phyloP scores from a whole-genome alignment of 139 green algal genomes.

The Picochlorum sp. region DNA sequence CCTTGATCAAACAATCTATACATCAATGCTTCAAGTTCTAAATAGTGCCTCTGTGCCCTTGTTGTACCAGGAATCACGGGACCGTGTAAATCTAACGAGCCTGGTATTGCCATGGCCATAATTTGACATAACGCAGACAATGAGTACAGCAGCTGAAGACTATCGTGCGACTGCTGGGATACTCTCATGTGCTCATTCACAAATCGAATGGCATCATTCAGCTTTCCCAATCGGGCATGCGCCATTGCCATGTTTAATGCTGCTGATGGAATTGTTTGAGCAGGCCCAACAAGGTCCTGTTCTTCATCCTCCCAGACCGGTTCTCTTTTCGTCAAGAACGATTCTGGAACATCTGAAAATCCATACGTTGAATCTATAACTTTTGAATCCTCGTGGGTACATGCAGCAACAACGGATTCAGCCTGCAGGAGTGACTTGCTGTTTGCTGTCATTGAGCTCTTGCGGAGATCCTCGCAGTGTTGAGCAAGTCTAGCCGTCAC shows the following conservation, averaged over 20 bases:
- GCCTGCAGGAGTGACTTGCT: no score
- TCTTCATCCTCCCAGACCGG: no score
- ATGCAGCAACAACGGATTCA: no score
- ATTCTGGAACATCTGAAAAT: no score
- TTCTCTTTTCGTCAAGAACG: no score
- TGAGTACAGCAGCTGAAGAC: conserved; percentile 29
- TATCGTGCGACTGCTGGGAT: conserved; percentile 40
- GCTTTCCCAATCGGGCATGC: conserved; percentile 39
- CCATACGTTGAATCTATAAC: no score
- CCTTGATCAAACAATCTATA: conserved; percentile 10
- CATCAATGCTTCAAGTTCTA: conserved; percentile 51
- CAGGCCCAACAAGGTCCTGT: no score
- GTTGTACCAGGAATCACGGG: conserved; percentile 3
- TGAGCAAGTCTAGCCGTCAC: no score
- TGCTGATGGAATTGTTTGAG: conserved; percentile 24
- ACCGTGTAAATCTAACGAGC: conserved; percentile 19
- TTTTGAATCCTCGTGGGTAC: no score
- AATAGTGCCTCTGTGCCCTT: conserved; percentile 24
- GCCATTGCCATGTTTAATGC: conserved; percentile 39
- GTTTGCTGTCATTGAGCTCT: no score
- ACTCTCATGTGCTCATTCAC: conserved; percentile 52
- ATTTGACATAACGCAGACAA: conserved; percentile 42
- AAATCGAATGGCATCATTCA: conserved; percentile 36
- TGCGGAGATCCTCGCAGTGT: no score
- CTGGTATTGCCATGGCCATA: conserved; percentile 33